Conservation (phyloP, 805 yeast genomes). For the Myxozyma monticola region DNA sequence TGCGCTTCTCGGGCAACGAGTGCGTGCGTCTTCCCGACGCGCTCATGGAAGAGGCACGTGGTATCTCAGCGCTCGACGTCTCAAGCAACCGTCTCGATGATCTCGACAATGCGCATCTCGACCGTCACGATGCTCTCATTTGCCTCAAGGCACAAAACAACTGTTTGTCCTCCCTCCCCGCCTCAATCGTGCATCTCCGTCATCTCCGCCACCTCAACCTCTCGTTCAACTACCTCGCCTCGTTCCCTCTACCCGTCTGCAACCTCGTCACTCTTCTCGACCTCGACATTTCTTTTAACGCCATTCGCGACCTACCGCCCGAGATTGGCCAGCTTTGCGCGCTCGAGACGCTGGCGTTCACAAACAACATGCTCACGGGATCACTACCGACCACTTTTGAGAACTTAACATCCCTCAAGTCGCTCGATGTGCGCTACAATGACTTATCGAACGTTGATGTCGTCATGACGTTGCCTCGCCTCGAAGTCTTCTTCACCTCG, state of each 20-base stretch:
- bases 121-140: slow-evolving; percentile 52
- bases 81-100: slow-evolving; percentile 67
- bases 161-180: slow-evolving; percentile 45
- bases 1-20: slow-evolving; percentile 51
- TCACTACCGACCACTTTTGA: slow-evolving; percentile 55
- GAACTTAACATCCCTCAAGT: slow-evolving; percentile 56
- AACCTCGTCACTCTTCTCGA: slow-evolving; percentile 58
- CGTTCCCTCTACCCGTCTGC: slow-evolving; percentile 60
- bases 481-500: slow-evolving; percentile 32
- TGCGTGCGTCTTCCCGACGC: slow-evolving; percentile 73
- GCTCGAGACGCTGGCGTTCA: slow-evolving; percentile 67
- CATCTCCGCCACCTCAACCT: slow-evolving; percentile 63
- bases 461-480: slow-evolving; percentile 29
- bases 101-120: slow-evolving; percentile 56
- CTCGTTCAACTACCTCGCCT: slow-evolving; percentile 68
- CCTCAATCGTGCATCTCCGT: slow-evolving; percentile 46
- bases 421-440: slow-evolving; percentile 78
- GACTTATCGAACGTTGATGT: slow-evolving; percentile 46
- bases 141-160: slow-evolving; percentile 53
- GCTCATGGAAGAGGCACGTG: slow-evolving; percentile 65
- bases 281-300: slow-evolving; percentile 81
- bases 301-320: slow-evolving; percentile 59
- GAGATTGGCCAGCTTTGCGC: slow-evolving; percentile 59
- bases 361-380: slow-evolving; percentile 65
- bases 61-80: slow-evolving; percentile 65